phyloP scores from a whole-genome alignment of 75 land plant genomes.

The Picea glauca region DNA sequence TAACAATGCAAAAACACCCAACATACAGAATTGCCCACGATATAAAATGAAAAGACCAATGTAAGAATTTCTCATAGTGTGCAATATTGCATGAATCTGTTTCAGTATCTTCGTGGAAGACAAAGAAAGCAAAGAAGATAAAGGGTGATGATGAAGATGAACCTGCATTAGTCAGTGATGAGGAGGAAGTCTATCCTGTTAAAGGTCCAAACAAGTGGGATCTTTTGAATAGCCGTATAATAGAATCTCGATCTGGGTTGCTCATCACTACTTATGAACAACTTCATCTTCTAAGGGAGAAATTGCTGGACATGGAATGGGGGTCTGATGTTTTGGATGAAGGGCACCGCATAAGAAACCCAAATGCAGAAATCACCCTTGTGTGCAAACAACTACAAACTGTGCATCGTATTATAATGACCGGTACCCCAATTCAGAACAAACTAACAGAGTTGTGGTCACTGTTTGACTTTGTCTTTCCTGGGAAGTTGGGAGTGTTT shows the following conservation, averaged over 20 bases:
- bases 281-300: conserved; percentile 65
- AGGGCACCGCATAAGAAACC: conserved; percentile 96
- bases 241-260: conserved; percentile 63
- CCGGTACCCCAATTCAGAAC: conserved; percentile 99
- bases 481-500: conserved; percentile 94
- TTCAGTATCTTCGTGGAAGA: conserved; percentile 20
- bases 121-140: conserved; percentile 25
- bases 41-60: too few relatives aligned
- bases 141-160: conserved; percentile 59
- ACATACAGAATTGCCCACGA: too few relatives aligned
- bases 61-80: too few relatives aligned
- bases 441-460: conserved; percentile 94
- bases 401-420: conserved; percentile 97
- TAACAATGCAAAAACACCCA: too few relatives aligned
- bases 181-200: conserved; percentile 24
- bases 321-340: conserved; percentile 98
- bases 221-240: conserved; percentile 56
- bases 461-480: conserved; percentile 96
- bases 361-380: conserved; percentile 89
- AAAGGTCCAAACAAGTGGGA: conserved; percentile 69
- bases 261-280: conserved; percentile 97
- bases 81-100: conserved; percentile 94
- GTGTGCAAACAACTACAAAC: conserved; percentile 95
- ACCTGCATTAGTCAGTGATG: conserved; percentile 38
- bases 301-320: conserved; percentile 86